Conservation (phyloP, 306 rosid genomes). For the Urtica urens region DNA sequence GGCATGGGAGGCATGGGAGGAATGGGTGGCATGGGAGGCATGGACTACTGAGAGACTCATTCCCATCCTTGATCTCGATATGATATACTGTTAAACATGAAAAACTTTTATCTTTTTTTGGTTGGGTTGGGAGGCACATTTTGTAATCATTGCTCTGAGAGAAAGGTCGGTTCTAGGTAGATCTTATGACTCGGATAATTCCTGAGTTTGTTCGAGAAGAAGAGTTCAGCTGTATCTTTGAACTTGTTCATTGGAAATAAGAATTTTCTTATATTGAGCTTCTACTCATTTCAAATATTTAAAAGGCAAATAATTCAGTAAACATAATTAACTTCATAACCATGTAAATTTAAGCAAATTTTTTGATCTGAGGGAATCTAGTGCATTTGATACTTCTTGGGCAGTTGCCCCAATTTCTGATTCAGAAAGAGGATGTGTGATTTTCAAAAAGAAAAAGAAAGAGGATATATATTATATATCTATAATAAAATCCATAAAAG, state of each 20-base stretch:
- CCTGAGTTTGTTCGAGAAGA: conserved; percentile 3
- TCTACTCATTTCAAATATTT: no score
- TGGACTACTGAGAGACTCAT: conserved; percentile 42
- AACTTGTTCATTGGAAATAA: conserved; percentile 6
- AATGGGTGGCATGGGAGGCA: conserved; percentile 46
- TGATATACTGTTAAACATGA: background rate
- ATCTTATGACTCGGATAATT: conserved; percentile 7
- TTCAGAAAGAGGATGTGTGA: no score
- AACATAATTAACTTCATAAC: no score
- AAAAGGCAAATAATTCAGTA: no score
- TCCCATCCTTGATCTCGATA: background rate
- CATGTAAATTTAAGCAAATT: no score
- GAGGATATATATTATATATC: no score
- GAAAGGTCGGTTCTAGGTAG: conserved; percentile 34
- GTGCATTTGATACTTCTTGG: no score
- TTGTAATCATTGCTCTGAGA: conserved; percentile 36
- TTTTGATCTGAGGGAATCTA: no score
- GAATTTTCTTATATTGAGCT: no score
- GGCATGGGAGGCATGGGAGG: conserved; percentile 52
- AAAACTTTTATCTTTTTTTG: background rate
- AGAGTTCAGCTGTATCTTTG: background rate
- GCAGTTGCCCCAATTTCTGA: no score
- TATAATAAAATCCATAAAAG: no score
- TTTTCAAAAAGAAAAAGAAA: no score
- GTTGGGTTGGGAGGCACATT: conserved; percentile 22